Percentiles rank a stretch among this genome's conserved stretches.
Conservation (phyloP, 139 green algal genomes). For the Yamagishiella unicocca region DNA sequence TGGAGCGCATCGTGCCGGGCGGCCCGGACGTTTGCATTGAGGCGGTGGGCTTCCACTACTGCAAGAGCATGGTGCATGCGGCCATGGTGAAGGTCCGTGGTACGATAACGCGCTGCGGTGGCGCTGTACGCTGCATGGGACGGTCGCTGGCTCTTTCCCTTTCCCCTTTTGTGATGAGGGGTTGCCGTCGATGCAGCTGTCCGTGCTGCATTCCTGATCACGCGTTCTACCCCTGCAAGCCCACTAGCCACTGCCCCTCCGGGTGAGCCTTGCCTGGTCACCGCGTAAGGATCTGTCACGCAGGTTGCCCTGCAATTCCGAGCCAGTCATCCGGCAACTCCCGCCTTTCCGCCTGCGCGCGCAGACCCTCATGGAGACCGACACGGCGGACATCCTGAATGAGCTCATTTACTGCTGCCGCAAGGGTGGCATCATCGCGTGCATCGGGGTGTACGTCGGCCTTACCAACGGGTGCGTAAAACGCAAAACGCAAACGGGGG, state of each 20-base stretch:
- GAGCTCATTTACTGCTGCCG: constrained; percentile 75
- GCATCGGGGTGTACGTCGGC: constrained; percentile 66
- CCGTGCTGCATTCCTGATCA: too few relatives aligned
- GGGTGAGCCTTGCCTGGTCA: too few relatives aligned
- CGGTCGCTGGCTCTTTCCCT: too few relatives aligned
- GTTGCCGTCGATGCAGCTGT: too few relatives aligned
- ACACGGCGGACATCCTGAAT: constrained; percentile 83
- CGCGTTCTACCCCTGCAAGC: too few relatives aligned
- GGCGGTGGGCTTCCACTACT: constrained; percentile 83
- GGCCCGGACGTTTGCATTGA: constrained; percentile 82
- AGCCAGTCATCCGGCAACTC: too few relatives aligned
- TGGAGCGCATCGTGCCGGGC: constrained; percentile 27
- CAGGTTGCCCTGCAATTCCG: too few relatives aligned
- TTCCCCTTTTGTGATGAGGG: too few relatives aligned
- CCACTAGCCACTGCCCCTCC: too few relatives aligned
- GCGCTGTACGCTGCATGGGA: too few relatives aligned
- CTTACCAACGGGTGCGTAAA: constrained; percentile 67
- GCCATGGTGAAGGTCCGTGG: constrained; percentile 35
- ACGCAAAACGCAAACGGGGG: too few relatives aligned
- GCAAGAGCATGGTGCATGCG: constrained; percentile 63
- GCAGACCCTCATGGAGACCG: constrained; percentile 72
- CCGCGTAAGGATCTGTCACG: too few relatives aligned
- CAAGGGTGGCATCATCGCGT: constrained; percentile 66
- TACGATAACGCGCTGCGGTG: neutral
- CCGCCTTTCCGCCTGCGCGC: neutral